Evolutionary conservation across 2,329 filamentous ascomycete genomes (phyloP), one percentile per base, ranked within the genome.

Genomic region (Diaporthe humulicola): DNA sequence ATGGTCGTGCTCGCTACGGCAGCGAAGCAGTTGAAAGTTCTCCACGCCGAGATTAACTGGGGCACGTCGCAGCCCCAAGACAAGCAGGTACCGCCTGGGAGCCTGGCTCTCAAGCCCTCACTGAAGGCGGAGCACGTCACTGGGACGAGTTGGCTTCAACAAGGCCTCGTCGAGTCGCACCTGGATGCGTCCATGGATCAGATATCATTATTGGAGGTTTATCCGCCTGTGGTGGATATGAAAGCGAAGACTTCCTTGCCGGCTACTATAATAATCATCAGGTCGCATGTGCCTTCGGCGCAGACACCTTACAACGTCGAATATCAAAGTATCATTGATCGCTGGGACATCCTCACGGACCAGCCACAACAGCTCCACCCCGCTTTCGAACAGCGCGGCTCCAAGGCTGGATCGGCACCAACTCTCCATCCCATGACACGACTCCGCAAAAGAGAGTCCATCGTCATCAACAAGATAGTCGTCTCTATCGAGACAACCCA

Each of bases 311-410:
- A 90, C 71, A 88, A 89, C 56, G 91, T 92, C 77, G 90, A 92
- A 42, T 86, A 90, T 0, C 91, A 93, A 78, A 98, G 93, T 78
- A 90, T 96, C 54, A 88, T 98, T 76, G 92, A 95, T 77, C 90
- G 93, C 76, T 98, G 96, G 96, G 93, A 97, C 78, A 85, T 98
- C 19, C 82, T 96, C 14, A 88, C 89, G 42, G 91, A 94, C 42
- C 88, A 90, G 64, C 84, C 89, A n/a, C 91, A 93, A 77, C 87
- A 85, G 14, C 85, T 97, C 10, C 94, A 97, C 80, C 85, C 92
- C 2, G 93, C 93, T 17, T 96, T 98, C 81, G 93, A 95, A 77
- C 93, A 96, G 78, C 87, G 97, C 36, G 90, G 91, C 10, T 88
- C 89, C 14, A 80, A 76, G 82, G 82, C 57, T 90, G 93, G 78